These are phyloP conservation scores for Ailanthus altissimus DNA, from an alignment of 345 rosid genomes.

Conservation along the genomic window DNA sequence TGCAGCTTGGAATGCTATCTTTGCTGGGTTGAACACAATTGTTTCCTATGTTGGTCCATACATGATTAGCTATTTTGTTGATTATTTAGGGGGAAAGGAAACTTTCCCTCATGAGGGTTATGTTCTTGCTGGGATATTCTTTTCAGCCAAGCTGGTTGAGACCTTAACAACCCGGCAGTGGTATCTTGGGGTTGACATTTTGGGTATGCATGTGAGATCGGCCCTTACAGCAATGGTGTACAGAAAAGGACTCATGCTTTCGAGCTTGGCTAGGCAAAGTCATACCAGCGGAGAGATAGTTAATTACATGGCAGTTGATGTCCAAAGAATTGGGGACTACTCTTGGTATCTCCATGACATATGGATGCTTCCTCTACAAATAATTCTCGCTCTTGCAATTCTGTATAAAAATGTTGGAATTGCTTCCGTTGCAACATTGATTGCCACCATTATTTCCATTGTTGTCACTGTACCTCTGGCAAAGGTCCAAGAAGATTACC, in stretches of 20 bases:
- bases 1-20: slow-evolving; percentile 90
- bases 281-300: slow-evolving; percentile 97
- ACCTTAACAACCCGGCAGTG: slow-evolving; percentile 96
- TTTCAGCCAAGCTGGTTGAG: slow-evolving; percentile 86
- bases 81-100: slow-evolving; percentile 87
- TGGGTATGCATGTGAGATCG: slow-evolving; percentile 99
- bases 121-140: slow-evolving; percentile 91
- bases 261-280: slow-evolving; percentile 87
- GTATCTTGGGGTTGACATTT: slow-evolving; percentile 98
- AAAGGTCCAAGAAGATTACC: slow-evolving; percentile 88
- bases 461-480: slow-evolving; percentile 85
- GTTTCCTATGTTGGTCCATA: slow-evolving; percentile 98
- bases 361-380: slow-evolving; percentile 99
- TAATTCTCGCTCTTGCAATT: slow-evolving; percentile 92
- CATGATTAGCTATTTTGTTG: slow-evolving; percentile 95
- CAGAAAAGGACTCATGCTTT: slow-evolving; percentile 84
- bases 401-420: slow-evolving; percentile 94
- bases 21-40: slow-evolving; percentile 84
- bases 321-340: slow-evolving; percentile 95
- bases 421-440: slow-evolving; percentile 85
- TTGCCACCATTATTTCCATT: slow-evolving; percentile 88
- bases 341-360: slow-evolving; percentile 98
- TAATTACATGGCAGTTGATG: slow-evolving; percentile 99
- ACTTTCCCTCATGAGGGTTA: slow-evolving; percentile 92
- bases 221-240: slow-evolving; percentile 98